phyloP scores from a whole-genome alignment of 2,329 filamentous ascomycete genomes.

The Xylariaceae sp. region DNA sequence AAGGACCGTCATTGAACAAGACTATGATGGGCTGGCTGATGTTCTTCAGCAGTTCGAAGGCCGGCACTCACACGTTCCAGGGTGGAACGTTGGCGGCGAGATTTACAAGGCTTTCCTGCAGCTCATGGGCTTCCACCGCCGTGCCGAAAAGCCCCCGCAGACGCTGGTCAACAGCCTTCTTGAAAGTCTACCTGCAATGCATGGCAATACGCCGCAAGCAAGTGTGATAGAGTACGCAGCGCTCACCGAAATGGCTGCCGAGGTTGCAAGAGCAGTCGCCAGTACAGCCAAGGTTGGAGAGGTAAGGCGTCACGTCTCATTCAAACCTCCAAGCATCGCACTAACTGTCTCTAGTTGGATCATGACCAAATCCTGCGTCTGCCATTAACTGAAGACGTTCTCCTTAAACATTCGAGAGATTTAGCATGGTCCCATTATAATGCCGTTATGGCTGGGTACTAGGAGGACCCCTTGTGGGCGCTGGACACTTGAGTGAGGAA shows the following conservation, averaged over 20 bases:
- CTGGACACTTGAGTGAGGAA: background rate
- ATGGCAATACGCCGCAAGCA: constrained; percentile 37
- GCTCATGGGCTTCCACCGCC: constrained; percentile 42
- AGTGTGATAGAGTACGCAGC: constrained; percentile 34
- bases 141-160: constrained; percentile 38
- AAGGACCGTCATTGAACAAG: constrained; percentile 72
- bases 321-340: background rate
- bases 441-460: constrained; percentile 30
- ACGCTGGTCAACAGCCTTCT: constrained; percentile 54
- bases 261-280: constrained; percentile 34
- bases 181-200: constrained; percentile 53
- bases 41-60: constrained; percentile 69
- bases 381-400: constrained; percentile 34
- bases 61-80: constrained; percentile 57
- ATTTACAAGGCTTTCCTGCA: constrained; percentile 66
- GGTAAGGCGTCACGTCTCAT: constrained; percentile 24
- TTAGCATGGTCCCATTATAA: constrained; percentile 34
- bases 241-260: constrained; percentile 35
- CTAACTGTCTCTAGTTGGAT: constrained; percentile 30
- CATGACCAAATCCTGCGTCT: constrained; percentile 32
- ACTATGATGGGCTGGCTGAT: constrained; percentile 65
- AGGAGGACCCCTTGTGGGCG: constrained; percentile 3
- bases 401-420: constrained; percentile 34
- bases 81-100: constrained; percentile 75
- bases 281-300: constrained; percentile 30